Evolutionary conservation across 306 rosid species (phyloP).

Genomic region (Medicago lupulina): DNA sequence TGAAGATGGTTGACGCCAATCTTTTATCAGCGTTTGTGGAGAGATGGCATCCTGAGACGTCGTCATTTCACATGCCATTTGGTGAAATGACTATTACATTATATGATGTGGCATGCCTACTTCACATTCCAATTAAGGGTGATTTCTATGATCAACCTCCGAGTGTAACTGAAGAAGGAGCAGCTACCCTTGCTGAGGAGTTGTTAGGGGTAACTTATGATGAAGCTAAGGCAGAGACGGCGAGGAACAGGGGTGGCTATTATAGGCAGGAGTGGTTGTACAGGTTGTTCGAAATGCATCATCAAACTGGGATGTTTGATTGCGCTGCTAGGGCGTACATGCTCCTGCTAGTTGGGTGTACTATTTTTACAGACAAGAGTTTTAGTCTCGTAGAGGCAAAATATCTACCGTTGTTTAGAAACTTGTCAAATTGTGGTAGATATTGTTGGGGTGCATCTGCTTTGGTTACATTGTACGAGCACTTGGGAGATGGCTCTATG

Average conservation of each 20-base stretch:
- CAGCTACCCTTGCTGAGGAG: background rate
- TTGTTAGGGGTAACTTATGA: no score
- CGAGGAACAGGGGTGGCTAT: background rate
- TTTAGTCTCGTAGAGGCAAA: background rate
- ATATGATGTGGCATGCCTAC: background rate
- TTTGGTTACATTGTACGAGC: background rate
- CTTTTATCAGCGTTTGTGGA: background rate
- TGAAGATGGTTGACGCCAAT: no score
- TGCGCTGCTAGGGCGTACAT: background rate
- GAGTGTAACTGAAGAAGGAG: background rate
- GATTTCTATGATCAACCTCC: background rate
- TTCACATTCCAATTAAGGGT: background rate
- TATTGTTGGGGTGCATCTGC: no score
- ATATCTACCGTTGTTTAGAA: background rate
- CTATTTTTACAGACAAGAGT: background rate
- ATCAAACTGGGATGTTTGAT: background rate
- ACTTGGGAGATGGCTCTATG: background rate
- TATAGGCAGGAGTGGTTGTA: background rate
- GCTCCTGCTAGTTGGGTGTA: background rate
- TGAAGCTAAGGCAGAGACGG: background rate
- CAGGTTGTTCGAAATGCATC: no score
- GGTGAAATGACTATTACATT: background rate
- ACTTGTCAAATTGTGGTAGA: no score
- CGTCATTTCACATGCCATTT: background rate
- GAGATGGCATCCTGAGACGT: background rate